Evolutionary conservation across 2,329 filamentous ascomycete genomes (phyloP).

Genomic region (Sordariomycetes sp.): DNA sequence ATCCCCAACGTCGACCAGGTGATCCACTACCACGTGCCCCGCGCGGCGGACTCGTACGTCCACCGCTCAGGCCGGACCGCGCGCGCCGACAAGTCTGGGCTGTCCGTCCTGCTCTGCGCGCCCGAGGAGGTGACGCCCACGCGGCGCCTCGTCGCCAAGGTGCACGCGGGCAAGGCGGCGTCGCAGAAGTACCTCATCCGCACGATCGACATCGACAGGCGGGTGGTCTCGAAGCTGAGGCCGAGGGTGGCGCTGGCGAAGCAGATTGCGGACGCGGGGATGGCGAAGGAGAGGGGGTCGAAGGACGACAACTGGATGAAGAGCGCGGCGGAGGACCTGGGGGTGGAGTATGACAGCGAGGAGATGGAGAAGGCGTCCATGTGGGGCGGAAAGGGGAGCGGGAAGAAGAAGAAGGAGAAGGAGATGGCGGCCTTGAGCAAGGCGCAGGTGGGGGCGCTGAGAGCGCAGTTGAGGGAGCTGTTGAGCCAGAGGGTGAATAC

Average conservation of each 20-base stretch:
- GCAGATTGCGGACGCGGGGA: conserved; percentile 67
- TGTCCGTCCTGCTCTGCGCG: conserved; percentile 78
- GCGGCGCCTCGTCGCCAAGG: conserved; percentile 73
- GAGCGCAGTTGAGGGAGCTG: conserved; percentile 61
- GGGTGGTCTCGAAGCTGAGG: conserved; percentile 65
- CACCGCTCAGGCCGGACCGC: conserved; percentile 92
- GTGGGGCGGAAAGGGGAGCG: conserved; percentile 58
- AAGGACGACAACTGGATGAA: conserved; percentile 79
- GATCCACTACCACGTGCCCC: conserved; percentile 90
- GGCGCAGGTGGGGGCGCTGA: conserved; percentile 58
- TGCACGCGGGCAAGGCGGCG: conserved; percentile 55
- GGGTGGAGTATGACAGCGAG: conserved; percentile 86
- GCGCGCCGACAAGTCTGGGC: conserved; percentile 64
- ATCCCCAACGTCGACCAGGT: conserved; percentile 84
- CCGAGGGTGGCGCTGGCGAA: conserved; percentile 74
- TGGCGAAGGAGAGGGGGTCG: conserved; percentile 79
- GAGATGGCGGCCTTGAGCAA: conserved; percentile 59
- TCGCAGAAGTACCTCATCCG: conserved; percentile 58
- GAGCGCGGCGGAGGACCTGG: conserved; percentile 79
- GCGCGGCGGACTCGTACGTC: conserved; percentile 85
- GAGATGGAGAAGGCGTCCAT: conserved; percentile 66
- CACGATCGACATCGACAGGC: conserved; percentile 74
- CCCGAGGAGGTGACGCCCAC: conserved; percentile 86
- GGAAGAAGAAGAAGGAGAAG: conserved; percentile 64
- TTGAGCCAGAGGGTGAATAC: conserved; percentile 69